These are phyloP conservation scores for Syzygium malaccense DNA, from an alignment of 441 rosid species.

Conservation along the genomic window DNA sequence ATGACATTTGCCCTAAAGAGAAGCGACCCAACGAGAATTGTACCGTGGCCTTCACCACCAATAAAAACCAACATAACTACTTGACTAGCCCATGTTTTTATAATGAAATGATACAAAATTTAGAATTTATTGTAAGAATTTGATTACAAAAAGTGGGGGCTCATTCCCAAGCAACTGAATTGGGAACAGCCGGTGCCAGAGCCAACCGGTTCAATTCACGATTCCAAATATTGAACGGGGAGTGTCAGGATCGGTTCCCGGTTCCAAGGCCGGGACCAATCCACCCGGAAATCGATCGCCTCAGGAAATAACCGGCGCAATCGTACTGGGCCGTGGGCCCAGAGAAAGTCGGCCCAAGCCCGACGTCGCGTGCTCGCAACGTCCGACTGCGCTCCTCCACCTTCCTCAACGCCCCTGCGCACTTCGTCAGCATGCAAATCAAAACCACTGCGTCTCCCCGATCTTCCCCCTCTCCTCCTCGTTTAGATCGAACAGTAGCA, in stretches of 20 bases:
- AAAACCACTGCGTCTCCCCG: background rate
- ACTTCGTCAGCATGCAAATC: background rate
- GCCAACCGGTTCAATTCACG: background rate
- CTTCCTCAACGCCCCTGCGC: background rate
- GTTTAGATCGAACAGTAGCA: background rate
- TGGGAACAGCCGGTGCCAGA: background rate
- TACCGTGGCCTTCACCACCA: fast-evolving
- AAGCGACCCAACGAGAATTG: background rate
- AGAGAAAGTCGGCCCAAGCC: background rate
- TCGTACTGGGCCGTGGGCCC: background rate
- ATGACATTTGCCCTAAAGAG: no score
- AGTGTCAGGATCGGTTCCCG: background rate
- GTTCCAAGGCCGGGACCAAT: background rate
- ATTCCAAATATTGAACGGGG: background rate
- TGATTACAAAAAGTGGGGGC: background rate
- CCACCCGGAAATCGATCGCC: background rate
- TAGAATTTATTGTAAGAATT: background rate
- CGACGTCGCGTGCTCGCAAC: background rate
- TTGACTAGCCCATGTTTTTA: fast-evolving
- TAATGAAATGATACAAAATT: background rate
- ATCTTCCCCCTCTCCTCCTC: background rate
- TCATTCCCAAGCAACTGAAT: background rate
- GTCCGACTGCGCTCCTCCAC: background rate
- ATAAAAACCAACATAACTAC: background rate
- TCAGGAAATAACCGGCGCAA: background rate